phyloP scores from a whole-genome alignment of 345 rosid species.

The Reutealis trisperma region DNA sequence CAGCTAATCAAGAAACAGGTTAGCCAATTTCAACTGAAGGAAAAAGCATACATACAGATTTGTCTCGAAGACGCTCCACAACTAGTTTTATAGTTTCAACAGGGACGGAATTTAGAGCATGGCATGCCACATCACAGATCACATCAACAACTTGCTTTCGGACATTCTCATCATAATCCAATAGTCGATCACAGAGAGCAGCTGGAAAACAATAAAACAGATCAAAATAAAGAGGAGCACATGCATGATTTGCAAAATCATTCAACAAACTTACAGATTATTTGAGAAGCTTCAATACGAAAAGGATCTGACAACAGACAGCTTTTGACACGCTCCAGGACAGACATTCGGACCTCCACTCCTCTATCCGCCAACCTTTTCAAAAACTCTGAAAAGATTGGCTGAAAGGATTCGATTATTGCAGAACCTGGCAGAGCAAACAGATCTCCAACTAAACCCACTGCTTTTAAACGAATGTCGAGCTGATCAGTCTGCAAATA shows the following conservation, averaged over 20 bases:
- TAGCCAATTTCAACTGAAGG: constrained; percentile 13
- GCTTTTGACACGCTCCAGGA: constrained; percentile 82
- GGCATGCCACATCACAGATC: constrained; percentile 77
- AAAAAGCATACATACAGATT: constrained; percentile 65
- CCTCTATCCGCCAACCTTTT: constrained; percentile 94
- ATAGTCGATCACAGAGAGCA: constrained; percentile 91
- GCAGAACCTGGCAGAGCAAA: constrained; percentile 72
- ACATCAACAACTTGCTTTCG: constrained; percentile 94
- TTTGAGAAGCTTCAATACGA: constrained; percentile 78
- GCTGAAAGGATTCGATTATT: constrained; percentile 70
- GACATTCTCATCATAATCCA: constrained; percentile 96
- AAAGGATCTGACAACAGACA: constrained; percentile 73
- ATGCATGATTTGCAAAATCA: constrained; percentile 21
- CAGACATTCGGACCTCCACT: constrained; percentile 78
- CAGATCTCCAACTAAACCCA: constrained; percentile 81
- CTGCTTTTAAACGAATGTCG: constrained; percentile 86
- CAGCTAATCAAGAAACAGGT: constrained; percentile 19
- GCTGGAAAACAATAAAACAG: constrained; percentile 47
- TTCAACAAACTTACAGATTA: constrained; percentile 55
- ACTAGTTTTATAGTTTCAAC: constrained; percentile 72
- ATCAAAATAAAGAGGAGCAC: constrained; percentile 23
- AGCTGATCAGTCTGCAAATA: constrained; percentile 78
- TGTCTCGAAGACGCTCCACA: constrained; percentile 92
- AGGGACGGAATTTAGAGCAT: constrained; percentile 62
- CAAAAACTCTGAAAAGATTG: constrained; percentile 84